Evolutionary conservation across 805 yeast species (phyloP).

Genomic region (Candida odintsovae): DNA sequence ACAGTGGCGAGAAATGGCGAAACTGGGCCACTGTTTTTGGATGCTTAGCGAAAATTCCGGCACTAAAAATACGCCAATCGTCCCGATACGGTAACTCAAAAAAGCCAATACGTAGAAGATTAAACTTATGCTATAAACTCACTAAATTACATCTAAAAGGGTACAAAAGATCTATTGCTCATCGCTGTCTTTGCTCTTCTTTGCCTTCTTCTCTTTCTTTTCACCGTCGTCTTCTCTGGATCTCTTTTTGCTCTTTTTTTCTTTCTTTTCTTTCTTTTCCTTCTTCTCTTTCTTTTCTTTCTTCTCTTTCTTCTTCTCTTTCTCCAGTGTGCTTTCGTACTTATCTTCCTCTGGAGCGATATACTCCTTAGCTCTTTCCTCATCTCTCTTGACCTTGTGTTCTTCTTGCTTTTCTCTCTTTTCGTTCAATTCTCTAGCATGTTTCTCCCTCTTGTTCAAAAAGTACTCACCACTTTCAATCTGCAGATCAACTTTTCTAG

Average conservation of each 20-base stretch:
- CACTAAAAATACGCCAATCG: not conserved
- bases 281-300: slow-evolving; percentile 24
- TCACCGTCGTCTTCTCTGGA: slow-evolving; percentile 24
- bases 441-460: slow-evolving; percentile 81
- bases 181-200: slow-evolving; percentile 8
- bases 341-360: slow-evolving; percentile 79
- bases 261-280: slow-evolving; percentile 25
- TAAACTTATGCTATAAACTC: not conserved
- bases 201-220: slow-evolving; percentile 26
- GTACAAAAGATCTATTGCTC: not conserved
- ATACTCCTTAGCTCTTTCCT: slow-evolving; percentile 71
- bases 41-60: not conserved
- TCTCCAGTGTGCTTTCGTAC: slow-evolving; percentile 38
- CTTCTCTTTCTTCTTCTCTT: slow-evolving; percentile 27
- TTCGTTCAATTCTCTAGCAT: slow-evolving; percentile 60
- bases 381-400: slow-evolving; percentile 55
- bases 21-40: not conserved
- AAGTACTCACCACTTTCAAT: slow-evolving; percentile 98
- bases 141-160: not conserved
- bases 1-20: not conserved
- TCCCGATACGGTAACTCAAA: not conserved
- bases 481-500: slow-evolving; percentile 94
- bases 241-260: slow-evolving; percentile 28
- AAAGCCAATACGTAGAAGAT: not conserved
- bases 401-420: slow-evolving; percentile 76